Evolutionary conservation across 2,329 filamentous ascomycete species (phyloP), one percentile per base, ranked within the genome.

Genomic region (Seiridium unicorne): DNA sequence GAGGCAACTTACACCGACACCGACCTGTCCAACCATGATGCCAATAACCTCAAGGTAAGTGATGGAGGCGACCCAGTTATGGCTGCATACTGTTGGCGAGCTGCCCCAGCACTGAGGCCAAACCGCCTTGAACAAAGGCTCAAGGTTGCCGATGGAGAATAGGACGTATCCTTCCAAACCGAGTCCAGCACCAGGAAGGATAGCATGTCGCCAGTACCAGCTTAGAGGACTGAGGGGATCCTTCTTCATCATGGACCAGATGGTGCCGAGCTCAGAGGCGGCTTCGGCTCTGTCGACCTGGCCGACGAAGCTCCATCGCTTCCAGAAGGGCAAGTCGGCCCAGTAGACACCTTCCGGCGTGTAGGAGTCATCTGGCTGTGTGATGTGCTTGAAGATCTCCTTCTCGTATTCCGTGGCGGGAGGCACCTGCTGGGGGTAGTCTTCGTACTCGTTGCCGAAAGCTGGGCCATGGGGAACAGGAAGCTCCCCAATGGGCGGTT

Each of bases 111-210:
- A 98, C 3, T 78, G 68, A 1, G 87, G 85, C 84, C 94, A 98
- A 5, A 87, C 86, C 40, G 85, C 82, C 62, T 86, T 76, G 72
- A 97, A 94, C 9, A 98, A 83, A 4, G 93, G 91, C 71, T 90
- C 87, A 65, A 98, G 81, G 76, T 97, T 97, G 61, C 94, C 94
- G 67, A 98, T 97, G 64, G 93, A 97, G 82, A 98, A 98, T 26
- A 98, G 85, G 47, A 97, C 93, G 72, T 97, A 98, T 68, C 92
- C 94, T 83, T 98, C 94, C 35, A 98, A 85, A 72, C 93, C 89
- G 56, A 98, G 86, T 73, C 94, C 94, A 65, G 93, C 93, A 76
- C 94, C 94, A 55, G 94, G 94, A 61, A 98, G 87, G 58, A 97
- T 89, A 77, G 93, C 94, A 73, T 96, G 95, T 71, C 88, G 86